phyloP scores from a whole-genome alignment of 805 yeast genomes.

The Scheffersomyces amazonensis region DNA sequence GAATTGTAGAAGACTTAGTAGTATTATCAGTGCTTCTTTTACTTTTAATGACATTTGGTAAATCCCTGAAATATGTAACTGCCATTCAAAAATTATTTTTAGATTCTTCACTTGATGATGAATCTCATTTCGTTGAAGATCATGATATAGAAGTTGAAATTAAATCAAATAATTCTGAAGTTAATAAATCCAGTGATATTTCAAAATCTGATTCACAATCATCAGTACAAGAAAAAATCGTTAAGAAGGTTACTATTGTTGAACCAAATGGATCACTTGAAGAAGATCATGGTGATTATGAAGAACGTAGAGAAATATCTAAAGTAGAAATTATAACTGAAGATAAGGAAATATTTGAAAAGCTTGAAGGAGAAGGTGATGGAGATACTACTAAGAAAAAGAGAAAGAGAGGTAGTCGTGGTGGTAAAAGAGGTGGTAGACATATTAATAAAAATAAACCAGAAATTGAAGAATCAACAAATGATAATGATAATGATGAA shows the following conservation, averaged over 20 bases:
- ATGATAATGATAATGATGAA: slow-evolving; percentile 9
- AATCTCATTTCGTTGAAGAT: slow-evolving; percentile 1
- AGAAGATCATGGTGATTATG: slow-evolving; percentile 12
- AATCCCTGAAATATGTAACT: slow-evolving; percentile 20
- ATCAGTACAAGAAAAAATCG: neutral
- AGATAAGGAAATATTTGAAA: slow-evolving; percentile 8
- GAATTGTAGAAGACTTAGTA: slow-evolving; percentile 49
- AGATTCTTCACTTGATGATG: slow-evolving; percentile 1
- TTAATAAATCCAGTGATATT: slow-evolving; percentile 1
- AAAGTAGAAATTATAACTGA: slow-evolving; percentile 12
- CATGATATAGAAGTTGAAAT: neutral
- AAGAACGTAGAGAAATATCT: slow-evolving; percentile 9
- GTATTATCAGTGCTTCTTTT: slow-evolving; percentile 38
- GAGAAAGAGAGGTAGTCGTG: slow-evolving; percentile 82
- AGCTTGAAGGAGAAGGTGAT: slow-evolving; percentile 8
- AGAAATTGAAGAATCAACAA: slow-evolving; percentile 5
- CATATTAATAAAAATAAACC: slow-evolving; percentile 21
- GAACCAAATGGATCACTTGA: slow-evolving; percentile 15
- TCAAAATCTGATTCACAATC: slow-evolving; percentile 6
- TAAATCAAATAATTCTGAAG: slow-evolving; percentile 2
- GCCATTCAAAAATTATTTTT: slow-evolving; percentile 2
- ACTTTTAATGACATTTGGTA: slow-evolving; percentile 34
- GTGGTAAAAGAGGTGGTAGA: slow-evolving; percentile 64
- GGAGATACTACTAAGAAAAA: slow-evolving; percentile 41
- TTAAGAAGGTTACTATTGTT: slow-evolving; percentile 19